These are phyloP conservation scores for Gastrolobium villosum DNA, from an alignment of 306 rosid genomes.

Conservation along the genomic window DNA sequence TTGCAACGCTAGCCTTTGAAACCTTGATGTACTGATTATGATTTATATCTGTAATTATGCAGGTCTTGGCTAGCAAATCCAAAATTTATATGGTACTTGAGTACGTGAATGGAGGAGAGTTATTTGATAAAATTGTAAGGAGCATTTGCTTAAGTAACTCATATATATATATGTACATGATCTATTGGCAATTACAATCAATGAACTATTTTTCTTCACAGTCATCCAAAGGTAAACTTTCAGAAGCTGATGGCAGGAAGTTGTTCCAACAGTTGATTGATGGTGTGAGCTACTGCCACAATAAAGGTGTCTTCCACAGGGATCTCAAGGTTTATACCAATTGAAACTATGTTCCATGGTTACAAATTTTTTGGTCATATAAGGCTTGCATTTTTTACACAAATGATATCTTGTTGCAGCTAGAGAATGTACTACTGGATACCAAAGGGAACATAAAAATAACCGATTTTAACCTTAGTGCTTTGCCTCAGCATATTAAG, in stretches of 20 bases:
- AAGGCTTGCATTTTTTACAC: conserved; percentile 8
- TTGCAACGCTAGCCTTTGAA: conserved; percentile 11
- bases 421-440: conserved; percentile 86
- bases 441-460: conserved; percentile 78
- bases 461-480: conserved; percentile 92
- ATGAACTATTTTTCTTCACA: conserved; percentile 37
- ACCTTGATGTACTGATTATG: conserved; percentile 29
- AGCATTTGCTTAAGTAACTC: conserved; percentile 11
- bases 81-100: conserved; percentile 93
- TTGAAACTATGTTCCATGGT: neutral
- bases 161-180: neutral
- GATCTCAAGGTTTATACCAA: conserved; percentile 78
- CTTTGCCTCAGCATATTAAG: conserved; percentile 81
- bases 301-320: conserved; percentile 88
- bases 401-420: conserved; percentile 58
- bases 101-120: conserved; percentile 82
- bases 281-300: conserved; percentile 85
- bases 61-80: conserved; percentile 95
- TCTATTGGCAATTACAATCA: conserved; percentile 21
- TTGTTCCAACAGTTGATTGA: conserved; percentile 88
- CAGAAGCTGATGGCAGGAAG: conserved; percentile 76
- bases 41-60: conserved; percentile 40
- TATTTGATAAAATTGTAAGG: conserved; percentile 86
- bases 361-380: neutral
- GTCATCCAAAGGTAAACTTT: conserved; percentile 75